Base-by-base conservation (phyloP, 1,139 yeast genomes). In the Candida sanyaensis region DNA sequence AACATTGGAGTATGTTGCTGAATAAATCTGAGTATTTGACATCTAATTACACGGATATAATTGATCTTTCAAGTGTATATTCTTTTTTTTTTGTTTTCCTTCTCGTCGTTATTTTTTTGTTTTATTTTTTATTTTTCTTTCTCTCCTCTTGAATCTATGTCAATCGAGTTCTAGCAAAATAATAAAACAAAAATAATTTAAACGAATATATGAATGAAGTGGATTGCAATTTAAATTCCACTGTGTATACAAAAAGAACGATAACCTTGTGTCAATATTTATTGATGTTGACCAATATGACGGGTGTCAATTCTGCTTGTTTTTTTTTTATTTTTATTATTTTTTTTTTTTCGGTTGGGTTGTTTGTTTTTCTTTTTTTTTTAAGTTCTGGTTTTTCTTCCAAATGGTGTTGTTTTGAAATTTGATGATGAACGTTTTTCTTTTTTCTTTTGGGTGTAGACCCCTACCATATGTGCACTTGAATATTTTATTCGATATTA, bases 1-100 rank as follows among this genome's bases (percentile, higher is more conserved):
- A 13, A 91, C 96, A 60, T 87, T 87, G 17, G 93, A 86, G 65
- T 88, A 88, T 17, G 88, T 86, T 37, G 95, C 95, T 5, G 91
- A 85, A 62, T 85, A 87, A 47, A 87, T 78, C 62, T 78, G 82
- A 39, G 69, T 65, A 48, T 66, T 62, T 42, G 43, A 41, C 38
- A 41, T 41, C 13, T 26, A 17, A 23, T 10, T 23, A 23, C 13
- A 36, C 28, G 38, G 38, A 27, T 26, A 26, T 36, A 21, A n/a
- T 23, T 6, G 11, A 27, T 21, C 26, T 17, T 34, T 34, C 27
- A 17, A 17, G 21, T 17, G 21, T 17, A 17, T 21, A 8, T 6
- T 34, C 10, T 8, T 34, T 12, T 17, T 34, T 12, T 17, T 17
- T 6, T 34, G n/a, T 17, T 34, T 36, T 21, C 10, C 27, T 36